These are phyloP conservation scores for Gentiana dahurica DNA, from an alignment of 257 asterid species.

Conservation along the genomic window DNA sequence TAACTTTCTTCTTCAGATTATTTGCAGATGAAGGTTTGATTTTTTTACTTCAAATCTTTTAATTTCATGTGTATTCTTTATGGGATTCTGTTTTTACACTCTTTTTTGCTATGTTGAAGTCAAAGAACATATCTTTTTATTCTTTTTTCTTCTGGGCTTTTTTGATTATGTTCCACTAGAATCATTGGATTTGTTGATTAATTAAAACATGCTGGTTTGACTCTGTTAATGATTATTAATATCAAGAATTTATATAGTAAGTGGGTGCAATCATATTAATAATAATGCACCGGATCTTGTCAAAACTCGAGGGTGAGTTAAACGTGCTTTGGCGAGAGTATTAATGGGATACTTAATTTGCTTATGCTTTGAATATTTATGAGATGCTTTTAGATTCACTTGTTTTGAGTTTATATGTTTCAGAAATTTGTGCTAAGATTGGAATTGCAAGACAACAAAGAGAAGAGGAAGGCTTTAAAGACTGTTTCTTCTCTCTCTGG, in stretches of 20 bases:
- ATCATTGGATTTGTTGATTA: slow-evolving; percentile 4
- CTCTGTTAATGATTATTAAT: neutral
- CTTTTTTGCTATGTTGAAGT: neutral
- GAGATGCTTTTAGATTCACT: neutral
- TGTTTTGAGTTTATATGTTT: slow-evolving; percentile 4
- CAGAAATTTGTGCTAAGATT: slow-evolving; percentile 69
- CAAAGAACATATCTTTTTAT: slow-evolving; percentile 8
- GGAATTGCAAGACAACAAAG: slow-evolving; percentile 57
- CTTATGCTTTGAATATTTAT: slow-evolving; percentile 2
- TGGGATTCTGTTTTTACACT: slow-evolving; percentile 13
- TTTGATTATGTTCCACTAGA: neutral
- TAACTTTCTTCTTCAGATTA: neutral
- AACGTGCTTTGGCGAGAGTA: neutral
- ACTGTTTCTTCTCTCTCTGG: slow-evolving; percentile 67
- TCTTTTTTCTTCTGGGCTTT: neutral
- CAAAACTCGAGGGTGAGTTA: neutral
- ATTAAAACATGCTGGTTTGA: slow-evolving; percentile 2
- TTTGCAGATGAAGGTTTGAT: slow-evolving; percentile 48
- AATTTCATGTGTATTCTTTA: slow-evolving; percentile 7
- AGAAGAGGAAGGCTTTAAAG: slow-evolving; percentile 72
- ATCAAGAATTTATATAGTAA: neutral
- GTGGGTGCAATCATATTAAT: too few relatives aligned
- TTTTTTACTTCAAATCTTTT: slow-evolving; percentile 11
- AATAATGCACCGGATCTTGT: neutral
- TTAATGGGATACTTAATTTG: neutral